Evolutionary conservation across 139 green algal genomes (phyloP), one percentile per base, ranked within the genome.

Genomic region (Coccomyxa sp.): DNA sequence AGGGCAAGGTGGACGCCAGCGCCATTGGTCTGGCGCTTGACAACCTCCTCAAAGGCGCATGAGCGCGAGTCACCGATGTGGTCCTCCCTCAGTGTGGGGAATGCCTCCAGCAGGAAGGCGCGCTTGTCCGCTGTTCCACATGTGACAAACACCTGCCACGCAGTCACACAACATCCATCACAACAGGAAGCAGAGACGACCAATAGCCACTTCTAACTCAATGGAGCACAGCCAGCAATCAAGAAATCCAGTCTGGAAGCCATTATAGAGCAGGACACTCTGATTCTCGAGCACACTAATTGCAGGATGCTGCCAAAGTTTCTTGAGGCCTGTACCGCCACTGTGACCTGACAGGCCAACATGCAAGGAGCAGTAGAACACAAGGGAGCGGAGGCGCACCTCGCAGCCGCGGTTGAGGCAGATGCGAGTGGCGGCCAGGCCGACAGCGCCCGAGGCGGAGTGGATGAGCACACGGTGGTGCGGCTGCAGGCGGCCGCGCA

Each of bases 1-100:
- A 80, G 76, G 23, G 30, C 76, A 15, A 80, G 76, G 76, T 80
- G 76, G 23, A 80, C 76, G 32, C 76, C 76, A 21, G 16, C 16
- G 30, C 76, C 76, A 17, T 18, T 17, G 76, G 76, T 80, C 17
- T 25, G 23, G 76, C 32, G 32, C 76, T 28, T 28, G 13, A 80
- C 76, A 25, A 60, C 14, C 76, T 58, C 32, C 76, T 80, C 76
- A 27, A 80, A 80, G 30, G 76, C 30, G 76, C 76, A 80, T 28
- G 76, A 80, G 76, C 76, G 76, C 30, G 30, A 63, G 31, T 80
- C 76, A 32, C 76, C 38, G 31, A 80, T 80, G 31, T 60, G 18
- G 76, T 25, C 31, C 76, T 58, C 30, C 76, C 17, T 63, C 76
- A 80, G 15, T 10, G 30, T 31, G 30, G 76, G 76, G 76, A 80